Evolutionary conservation across 129 eudicot genomes (phyloP), one percentile per base, ranked within the genome.

Genomic region (Artemisia tridentata): DNA sequence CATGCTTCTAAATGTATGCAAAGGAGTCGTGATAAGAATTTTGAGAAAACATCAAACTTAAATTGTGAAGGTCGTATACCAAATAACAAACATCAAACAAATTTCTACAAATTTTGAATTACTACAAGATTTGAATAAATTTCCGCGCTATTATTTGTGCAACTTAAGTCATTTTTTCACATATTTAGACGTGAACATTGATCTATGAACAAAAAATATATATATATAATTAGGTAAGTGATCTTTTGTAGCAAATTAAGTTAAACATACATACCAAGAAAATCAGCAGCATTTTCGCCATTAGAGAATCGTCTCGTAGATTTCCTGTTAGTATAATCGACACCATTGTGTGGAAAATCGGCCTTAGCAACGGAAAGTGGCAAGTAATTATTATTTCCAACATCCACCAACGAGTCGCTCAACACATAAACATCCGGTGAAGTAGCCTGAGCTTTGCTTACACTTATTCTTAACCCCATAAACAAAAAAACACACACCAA

Each of bases 271-370:
- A 6, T 90, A 91, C 97, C 96, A 57, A 88, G 56, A 74, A 91
- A 82, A 66, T 91, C 97, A 18, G 96, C 97, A 27, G 97, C 88
- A 69, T 91, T 91, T 65, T 80, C 59, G 79, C 97, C 97, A 14
- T 91, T 91, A 72, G 75, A 61, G 57, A 91, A 91, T 53, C 97
- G 79, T 11, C 96, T 96, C 18, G 96, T 88, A 7, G 97, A 55
- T 80, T 80, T 84, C 20, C 67, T 5, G 45, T 75, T 55, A 8
- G 90, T 80, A 67, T 34, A 91, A 46, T 91, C 96, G 3, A 88
- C 23, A 11, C 97, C 96, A 43, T 91, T 91, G 75, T 88, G 81
- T 2, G 88, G 92, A 52, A 88, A 84, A 69, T 91, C 45, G 3
- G 97, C 97, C 71, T 91, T 88, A 7, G 81, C 56, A 25, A 90